These are phyloP conservation scores for Balakata baccata DNA, from an alignment of 345 rosid genomes.

Conservation along the genomic window DNA sequence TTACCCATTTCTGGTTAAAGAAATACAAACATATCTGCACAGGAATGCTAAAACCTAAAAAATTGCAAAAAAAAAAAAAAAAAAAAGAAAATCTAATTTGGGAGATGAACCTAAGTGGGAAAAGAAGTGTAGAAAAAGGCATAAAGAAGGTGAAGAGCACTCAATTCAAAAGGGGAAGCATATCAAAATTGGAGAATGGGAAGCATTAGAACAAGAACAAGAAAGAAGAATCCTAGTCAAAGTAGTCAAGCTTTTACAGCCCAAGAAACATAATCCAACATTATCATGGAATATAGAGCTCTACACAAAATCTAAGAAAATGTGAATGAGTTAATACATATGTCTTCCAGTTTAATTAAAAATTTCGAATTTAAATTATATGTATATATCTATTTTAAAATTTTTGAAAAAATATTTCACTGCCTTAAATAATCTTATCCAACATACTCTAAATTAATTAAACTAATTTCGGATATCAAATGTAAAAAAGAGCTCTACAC, in stretches of 20 bases:
- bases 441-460: too few relatives aligned
- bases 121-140: conserved; percentile 11
- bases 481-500: conserved; percentile 29
- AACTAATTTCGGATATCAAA: too few relatives aligned
- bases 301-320: too few relatives aligned
- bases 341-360: too few relatives aligned
- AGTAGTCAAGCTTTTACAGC: conserved; percentile 37
- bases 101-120: conserved; percentile 4
- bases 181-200: conserved; percentile 40
- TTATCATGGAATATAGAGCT: conserved; percentile 29
- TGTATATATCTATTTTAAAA: too few relatives aligned
- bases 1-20: conserved; percentile 6
- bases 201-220: conserved; percentile 2
- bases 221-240: conserved; percentile 32
- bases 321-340: too few relatives aligned
- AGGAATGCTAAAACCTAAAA: conserved; percentile 11
- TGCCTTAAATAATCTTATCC: too few relatives aligned
- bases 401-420: too few relatives aligned
- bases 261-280: conserved; percentile 32
- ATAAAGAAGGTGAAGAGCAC: conserved; percentile 14
- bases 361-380: too few relatives aligned
- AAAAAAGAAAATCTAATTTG: not conserved
- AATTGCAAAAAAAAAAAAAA: not conserved
- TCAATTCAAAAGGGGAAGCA: conserved; percentile 23
- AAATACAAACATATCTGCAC: not conserved